Conservation (phyloP, 305 asterid species). For the Fraxinus xanthoxyloides region DNA sequence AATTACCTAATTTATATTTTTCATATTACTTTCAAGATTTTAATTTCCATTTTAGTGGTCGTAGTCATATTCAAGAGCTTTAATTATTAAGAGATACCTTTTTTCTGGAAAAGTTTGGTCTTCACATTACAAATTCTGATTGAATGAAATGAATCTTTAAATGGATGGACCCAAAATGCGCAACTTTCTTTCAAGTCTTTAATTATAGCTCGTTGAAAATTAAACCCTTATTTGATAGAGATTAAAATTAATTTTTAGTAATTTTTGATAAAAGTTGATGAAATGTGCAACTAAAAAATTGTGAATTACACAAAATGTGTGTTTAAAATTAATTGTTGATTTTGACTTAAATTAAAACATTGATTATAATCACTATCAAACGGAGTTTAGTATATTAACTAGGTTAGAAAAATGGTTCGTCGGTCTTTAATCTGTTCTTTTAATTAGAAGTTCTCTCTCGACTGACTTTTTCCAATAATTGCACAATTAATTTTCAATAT, state of each 20-base stretch:
- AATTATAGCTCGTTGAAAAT: background rate
- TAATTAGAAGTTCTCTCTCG: background rate
- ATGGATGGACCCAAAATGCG: background rate
- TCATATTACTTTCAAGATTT: background rate
- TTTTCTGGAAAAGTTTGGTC: background rate
- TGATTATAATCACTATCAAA: too few species aligned
- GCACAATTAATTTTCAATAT: slow-evolving; percentile 19
- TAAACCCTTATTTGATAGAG: too few species aligned
- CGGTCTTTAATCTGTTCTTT: too few species aligned
- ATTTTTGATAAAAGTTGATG: too few species aligned
- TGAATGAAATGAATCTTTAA: background rate
- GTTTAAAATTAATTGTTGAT: too few species aligned
- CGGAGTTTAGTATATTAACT: background rate
- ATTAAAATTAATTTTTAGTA: too few species aligned
- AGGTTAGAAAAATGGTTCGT: background rate
- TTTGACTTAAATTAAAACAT: too few species aligned
- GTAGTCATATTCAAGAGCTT: background rate
- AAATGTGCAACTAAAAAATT: too few species aligned
- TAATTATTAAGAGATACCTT: background rate
- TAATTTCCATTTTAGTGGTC: background rate
- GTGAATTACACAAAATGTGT: too few species aligned
- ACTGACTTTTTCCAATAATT: background rate
- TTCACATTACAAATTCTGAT: background rate
- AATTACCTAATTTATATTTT: background rate
- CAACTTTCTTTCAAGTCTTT: slow-evolving; percentile 7